Base-by-base conservation (phyloP, 306 rosid genomes). In the Quercus berberidifolia region DNA sequence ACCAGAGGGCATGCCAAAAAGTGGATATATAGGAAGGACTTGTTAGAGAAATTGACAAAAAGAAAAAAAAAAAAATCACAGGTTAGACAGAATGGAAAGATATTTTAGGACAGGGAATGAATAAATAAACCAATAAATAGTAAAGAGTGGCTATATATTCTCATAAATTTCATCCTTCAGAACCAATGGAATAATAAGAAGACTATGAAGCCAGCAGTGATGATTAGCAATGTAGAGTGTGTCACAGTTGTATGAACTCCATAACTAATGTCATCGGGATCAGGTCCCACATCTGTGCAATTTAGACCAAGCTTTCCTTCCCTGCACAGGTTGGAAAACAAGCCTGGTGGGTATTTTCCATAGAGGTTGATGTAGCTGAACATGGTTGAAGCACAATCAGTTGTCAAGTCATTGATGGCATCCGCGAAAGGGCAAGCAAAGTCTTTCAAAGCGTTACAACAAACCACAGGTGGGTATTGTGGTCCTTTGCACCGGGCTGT, bases 401-500 rank as follows among this genome's bases (percentile, higher is more conserved):
- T 88, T 60, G 83, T 65, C 71, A 55, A 4, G 80, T 93, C 94
- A 38, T 77, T 86, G 0, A 95, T 70, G 1, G 81, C 76, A 1
- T 76, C 82, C 0, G 70, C 55, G n/a, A 83, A 84, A 26, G 96
- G 93, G 80, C 99, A 95, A 9, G 94, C 89, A 73, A 95, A 95
- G 69, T 91, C 92, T 92, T 92, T 91, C 55, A 95, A 81, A 4
- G 99, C 98, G 0, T 81, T 57, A 79, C 99, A 93, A 51, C 99
- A 95, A 18, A 62, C 38, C 67, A 81, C 79, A 1, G 97, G 56
- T 56, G 93, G 92, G 77, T 90, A 95, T 68, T 77, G 80, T 1
- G 99, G 99, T 21, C 99, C 99, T 82, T 95, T 95, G 86, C 99
- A 95, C 59, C 87, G 88, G 88, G 92, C 90, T 79, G 99, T 95